A percentile compares a stretch with the other conserved stretches of the same genome.
These are phyloP conservation scores for Globisporangium rhizosaccharum DNA, from an alignment of 352 stramenopile species.

Conservation along the genomic window DNA sequence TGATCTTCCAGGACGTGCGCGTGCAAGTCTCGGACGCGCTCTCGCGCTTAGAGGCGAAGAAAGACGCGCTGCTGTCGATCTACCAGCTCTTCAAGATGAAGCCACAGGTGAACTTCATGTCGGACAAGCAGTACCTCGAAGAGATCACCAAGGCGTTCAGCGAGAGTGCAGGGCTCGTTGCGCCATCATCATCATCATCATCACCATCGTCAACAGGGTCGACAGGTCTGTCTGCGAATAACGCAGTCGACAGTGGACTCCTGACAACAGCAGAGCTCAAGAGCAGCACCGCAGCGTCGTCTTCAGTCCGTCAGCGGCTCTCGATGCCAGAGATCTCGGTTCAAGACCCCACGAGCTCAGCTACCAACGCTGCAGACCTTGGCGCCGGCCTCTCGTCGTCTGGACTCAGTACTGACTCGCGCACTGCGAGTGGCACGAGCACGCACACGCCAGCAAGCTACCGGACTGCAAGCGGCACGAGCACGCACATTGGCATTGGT, in stretches of 20 bases:
- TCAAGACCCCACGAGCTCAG: background rate
- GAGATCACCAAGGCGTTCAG: slow-evolving; percentile 58
- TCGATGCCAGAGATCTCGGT: slow-evolving; percentile 16
- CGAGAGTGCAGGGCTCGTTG: slow-evolving; percentile 27
- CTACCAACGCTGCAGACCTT: background rate
- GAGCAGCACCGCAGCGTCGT: background rate
- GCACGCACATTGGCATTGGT: slow-evolving; percentile 18
- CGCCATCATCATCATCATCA: slow-evolving; percentile 3
- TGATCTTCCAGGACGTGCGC: slow-evolving; percentile 71
- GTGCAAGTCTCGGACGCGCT: slow-evolving; percentile 59
- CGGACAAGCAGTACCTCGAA: slow-evolving; percentile 57
- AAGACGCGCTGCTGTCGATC: slow-evolving; percentile 50
- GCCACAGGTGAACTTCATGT: slow-evolving; percentile 58
- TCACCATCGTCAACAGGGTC: background rate
- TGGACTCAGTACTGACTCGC: background rate
- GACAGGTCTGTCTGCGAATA: slow-evolving; percentile 1
- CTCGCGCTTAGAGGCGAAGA: slow-evolving; percentile 58
- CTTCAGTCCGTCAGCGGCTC: slow-evolving; percentile 11
- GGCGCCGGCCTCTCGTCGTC: background rate
- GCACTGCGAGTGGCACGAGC: slow-evolving; percentile 18
- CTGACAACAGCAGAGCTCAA: background rate
- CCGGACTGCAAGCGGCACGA: slow-evolving; percentile 18
- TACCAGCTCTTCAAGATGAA: slow-evolving; percentile 68
- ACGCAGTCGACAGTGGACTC: background rate
- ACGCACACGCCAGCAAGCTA: slow-evolving; percentile 6